phyloP scores from a whole-genome alignment of 495 filamentous ascomycete species.

The Xeromyces bisporus region DNA sequence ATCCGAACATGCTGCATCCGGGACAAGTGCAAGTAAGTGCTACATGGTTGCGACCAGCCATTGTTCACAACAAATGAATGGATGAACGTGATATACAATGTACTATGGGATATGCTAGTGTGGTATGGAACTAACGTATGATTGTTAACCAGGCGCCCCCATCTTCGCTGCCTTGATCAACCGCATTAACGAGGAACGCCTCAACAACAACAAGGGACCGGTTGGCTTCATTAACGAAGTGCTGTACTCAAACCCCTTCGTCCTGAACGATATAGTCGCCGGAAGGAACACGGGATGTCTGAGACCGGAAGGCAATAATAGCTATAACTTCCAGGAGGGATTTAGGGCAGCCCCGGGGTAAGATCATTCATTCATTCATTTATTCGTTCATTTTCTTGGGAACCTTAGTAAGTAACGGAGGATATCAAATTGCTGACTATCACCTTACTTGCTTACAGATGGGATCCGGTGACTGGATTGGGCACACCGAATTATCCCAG shows the following conservation, averaged over 20 bases:
- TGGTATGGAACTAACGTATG: too few relatives aligned
- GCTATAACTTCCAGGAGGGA: too few relatives aligned
- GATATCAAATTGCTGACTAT: too few relatives aligned
- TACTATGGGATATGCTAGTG: too few relatives aligned
- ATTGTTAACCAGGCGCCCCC: constrained; percentile 11
- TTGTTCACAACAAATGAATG: not conserved
- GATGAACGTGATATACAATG: not conserved
- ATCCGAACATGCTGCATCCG: constrained; percentile 11
- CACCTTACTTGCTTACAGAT: too few relatives aligned
- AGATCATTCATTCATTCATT: too few relatives aligned
- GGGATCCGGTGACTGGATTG: constrained; percentile 39
- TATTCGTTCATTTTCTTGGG: too few relatives aligned
- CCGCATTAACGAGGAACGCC: constrained; percentile 31
- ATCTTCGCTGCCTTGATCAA: constrained; percentile 21
- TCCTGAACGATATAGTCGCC: constrained; percentile 32
- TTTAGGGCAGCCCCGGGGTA: too few relatives aligned
- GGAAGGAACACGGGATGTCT: constrained; percentile 33
- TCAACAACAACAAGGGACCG: constrained; percentile 26
- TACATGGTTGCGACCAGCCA: not conserved
- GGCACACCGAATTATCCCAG: constrained; percentile 36
- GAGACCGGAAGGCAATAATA: too few relatives aligned
- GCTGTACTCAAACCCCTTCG: constrained; percentile 28
- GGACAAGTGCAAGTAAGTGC: constrained; percentile 16
- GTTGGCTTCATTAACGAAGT: constrained; percentile 37
- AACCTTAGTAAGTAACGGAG: too few relatives aligned